These are phyloP conservation scores for Candida tetrigidarum DNA, from an alignment of 1,139 yeast genomes.

Conservation along the genomic window DNA sequence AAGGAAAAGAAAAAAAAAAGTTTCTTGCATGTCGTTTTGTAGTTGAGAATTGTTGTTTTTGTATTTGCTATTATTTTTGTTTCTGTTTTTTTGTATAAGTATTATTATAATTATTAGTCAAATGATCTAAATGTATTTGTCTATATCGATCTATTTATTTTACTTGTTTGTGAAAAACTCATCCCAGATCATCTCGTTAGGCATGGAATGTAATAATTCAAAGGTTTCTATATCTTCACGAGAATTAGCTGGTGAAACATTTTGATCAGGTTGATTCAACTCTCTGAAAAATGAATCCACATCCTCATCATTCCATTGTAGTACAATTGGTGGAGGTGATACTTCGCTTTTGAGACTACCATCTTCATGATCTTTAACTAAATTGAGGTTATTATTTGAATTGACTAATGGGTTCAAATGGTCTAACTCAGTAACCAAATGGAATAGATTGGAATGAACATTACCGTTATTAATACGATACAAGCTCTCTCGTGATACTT, in stretches of 20 bases:
- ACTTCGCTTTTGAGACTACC: background rate
- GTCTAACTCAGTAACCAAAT: constrained; percentile 24
- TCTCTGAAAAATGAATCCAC: constrained; percentile 50
- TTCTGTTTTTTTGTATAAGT: background rate
- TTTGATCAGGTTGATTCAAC: constrained; percentile 23
- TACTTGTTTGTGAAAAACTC: constrained; percentile 57
- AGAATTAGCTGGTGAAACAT: constrained; percentile 16
- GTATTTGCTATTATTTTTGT: background rate
- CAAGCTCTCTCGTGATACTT: constrained; percentile 20
- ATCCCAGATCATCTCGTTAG: constrained; percentile 77
- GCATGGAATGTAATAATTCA: constrained; percentile 67
- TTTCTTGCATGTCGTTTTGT: too few species aligned
- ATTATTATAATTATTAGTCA: background rate
- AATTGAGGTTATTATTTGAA: background rate
- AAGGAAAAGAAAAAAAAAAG: background rate
- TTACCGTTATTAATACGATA: constrained; percentile 27
- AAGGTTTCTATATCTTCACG: constrained; percentile 58
- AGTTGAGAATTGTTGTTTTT: too few species aligned
- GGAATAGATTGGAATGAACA: constrained; percentile 42
- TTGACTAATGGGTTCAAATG: constrained; percentile 13
- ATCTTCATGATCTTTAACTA: background rate
- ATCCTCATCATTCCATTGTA: constrained; percentile 25
- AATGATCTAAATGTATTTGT: background rate
- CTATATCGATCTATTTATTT: constrained; percentile 15
- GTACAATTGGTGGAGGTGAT: constrained; percentile 5